These are phyloP conservation scores for Quercus glauca DNA, from an alignment of 306 rosid species.

Conservation along the genomic window DNA sequence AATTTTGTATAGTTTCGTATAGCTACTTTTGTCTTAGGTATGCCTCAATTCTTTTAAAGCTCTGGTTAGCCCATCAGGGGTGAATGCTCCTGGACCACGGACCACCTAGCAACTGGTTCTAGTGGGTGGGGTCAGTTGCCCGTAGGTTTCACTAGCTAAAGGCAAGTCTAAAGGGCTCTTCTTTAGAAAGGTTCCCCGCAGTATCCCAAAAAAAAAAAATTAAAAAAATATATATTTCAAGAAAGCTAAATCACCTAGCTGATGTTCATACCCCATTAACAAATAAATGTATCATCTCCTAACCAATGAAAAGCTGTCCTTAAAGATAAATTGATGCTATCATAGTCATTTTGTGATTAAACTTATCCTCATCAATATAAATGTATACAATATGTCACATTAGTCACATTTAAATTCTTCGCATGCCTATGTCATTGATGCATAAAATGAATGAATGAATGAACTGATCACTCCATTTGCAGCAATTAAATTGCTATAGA, in stretches of 20 bases:
- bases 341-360: too few species aligned
- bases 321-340: not conserved
- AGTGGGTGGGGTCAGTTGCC: too few species aligned
- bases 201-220: too few species aligned
- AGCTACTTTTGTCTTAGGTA: not conserved
- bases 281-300: not conserved
- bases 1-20: not conserved
- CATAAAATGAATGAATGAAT: not conserved
- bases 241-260: not conserved
- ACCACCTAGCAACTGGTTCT: too few species aligned
- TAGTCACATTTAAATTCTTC: not conserved
- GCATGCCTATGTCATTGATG: not conserved
- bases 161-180: too few species aligned
- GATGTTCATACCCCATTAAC: not conserved
- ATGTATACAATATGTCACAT: not conserved
- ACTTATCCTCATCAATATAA: too few species aligned
- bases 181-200: too few species aligned
- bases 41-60: not conserved
- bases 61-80: too few species aligned
- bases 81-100: too few species aligned
- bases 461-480: not conserved
- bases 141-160: too few species aligned
- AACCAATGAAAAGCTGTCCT: not conserved
- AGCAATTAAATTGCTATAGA: not conserved
- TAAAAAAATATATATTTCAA: too few species aligned